phyloP scores from a whole-genome alignment of 352 stramenopile species.

The Phytophthora podocarpi region DNA sequence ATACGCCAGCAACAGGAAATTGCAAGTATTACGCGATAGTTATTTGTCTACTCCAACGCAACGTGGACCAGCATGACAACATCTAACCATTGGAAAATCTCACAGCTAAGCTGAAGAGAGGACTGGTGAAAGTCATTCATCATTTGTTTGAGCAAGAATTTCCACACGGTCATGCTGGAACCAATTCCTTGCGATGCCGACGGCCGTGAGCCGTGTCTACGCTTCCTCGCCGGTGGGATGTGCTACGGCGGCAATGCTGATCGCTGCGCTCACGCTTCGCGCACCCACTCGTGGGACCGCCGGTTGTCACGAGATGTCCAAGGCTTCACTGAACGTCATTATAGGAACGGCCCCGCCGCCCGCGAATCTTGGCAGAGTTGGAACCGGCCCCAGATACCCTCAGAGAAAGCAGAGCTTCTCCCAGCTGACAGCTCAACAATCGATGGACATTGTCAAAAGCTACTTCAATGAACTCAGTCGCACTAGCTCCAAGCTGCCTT shows the following conservation, averaged over 20 bases:
- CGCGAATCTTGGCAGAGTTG: no score
- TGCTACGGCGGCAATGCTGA: no score
- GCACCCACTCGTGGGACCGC: no score
- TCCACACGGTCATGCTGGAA: neutral
- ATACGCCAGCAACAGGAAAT: neutral
- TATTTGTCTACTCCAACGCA: neutral
- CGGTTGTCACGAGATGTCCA: neutral
- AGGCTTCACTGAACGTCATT: neutral
- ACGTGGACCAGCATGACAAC: neutral
- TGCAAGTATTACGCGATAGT: neutral
- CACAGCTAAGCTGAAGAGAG: neutral
- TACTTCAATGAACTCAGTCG: neutral
- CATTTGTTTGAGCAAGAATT: neutral
- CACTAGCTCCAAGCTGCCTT: neutral
- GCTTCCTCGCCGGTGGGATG: no score
- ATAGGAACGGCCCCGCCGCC: neutral
- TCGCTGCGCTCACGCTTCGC: no score
- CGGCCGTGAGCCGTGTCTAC: no score
- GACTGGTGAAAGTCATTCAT: neutral
- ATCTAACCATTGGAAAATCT: neutral
- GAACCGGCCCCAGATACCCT: neutral
- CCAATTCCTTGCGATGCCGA: no score
- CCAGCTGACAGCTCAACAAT: neutral
- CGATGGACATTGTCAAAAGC: neutral
- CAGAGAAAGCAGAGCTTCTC: neutral